Base-by-base conservation (phyloP, 495 filamentous ascomycete genomes). In the Chaetomium cochliodes region DNA sequence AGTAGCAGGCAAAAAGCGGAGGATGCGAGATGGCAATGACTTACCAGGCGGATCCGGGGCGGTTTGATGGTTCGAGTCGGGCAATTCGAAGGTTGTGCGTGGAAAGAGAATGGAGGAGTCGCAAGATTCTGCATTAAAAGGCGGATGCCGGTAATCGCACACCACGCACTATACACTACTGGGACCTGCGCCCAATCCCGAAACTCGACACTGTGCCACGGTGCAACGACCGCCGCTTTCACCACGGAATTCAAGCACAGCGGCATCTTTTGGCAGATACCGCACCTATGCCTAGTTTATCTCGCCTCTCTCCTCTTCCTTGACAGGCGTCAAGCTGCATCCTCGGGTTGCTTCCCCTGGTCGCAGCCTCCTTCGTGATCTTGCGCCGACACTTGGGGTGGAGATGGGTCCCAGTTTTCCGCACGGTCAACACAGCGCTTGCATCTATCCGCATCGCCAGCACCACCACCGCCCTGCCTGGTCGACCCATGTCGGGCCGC, bases 21-120 rank as follows among this genome's bases (percentile, higher is more conserved):
- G 11, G 63, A 67, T 66, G 64, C 26, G 44, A 37, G 30, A 68
- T 37, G 51, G 49, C 59, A 68, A 68, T 69, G 67, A 60, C 69
- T 70, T 73, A 70, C 72, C 60, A 66, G 62, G 23, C 28, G 60
- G 58, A 51, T 63, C 53, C 28, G 65, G 66, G 59, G 70, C 54
- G 64, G 65, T 67, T 70, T 65, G 69, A 70, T 68, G 69, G 68
- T 59, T 57, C 65, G 67, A 66, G 65, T 60, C 46, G 74, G 70
- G 58, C 68, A 74, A 72, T 72, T 72, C 65, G 57, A 66, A 62
- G 65, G 73, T 69, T 70, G 69, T 71, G 69, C n/a, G 71, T 66
- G 66, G 65, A 54, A 69, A 62, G 64, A 68, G 69, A 67, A 70
- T 61, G 65, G 70, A 70, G 69, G 69, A 70, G 67, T 72, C 68